Evolutionary conservation across 345 rosid genomes (phyloP).

Genomic region (Lumnitzera littorea): DNA sequence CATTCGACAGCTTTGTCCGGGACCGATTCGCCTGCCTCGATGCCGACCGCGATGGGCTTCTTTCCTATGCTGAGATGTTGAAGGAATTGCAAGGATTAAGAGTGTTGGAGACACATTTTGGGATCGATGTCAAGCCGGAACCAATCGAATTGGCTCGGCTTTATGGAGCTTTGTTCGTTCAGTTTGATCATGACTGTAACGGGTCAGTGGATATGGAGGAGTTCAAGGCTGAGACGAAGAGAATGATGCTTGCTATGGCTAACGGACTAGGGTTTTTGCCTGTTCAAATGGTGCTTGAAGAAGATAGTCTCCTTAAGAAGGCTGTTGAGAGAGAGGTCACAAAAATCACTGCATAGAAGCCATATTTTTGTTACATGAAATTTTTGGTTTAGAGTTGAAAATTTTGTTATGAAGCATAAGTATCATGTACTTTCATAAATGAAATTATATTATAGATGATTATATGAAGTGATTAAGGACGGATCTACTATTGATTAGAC

Average conservation of each 20-base stretch:
- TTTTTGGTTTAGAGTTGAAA: too few relatives aligned
- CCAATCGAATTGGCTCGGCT: slow-evolving; percentile 17
- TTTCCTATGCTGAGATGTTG: slow-evolving; percentile 35
- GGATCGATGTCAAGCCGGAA: slow-evolving; percentile 23
- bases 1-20: slow-evolving; percentile 15
- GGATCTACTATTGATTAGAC: too few relatives aligned
- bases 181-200: slow-evolving; percentile 35
- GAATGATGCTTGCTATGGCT: slow-evolving; percentile 44
- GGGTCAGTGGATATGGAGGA: slow-evolving; percentile 34
- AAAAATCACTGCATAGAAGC: neutral
- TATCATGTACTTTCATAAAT: too few relatives aligned
- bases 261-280: slow-evolving; percentile 43
- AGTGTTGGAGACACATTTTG: slow-evolving; percentile 32
- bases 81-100: slow-evolving; percentile 34
- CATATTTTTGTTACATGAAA: too few relatives aligned
- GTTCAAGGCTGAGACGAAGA: slow-evolving; percentile 36
- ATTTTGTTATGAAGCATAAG: too few relatives aligned
- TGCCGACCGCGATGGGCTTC: slow-evolving; percentile 27
- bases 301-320: slow-evolving; percentile 35
- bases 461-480: too few relatives aligned
- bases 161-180: slow-evolving; percentile 22
- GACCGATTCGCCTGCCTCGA: slow-evolving; percentile 29
- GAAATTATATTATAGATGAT: too few relatives aligned
- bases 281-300: slow-evolving; percentile 40
- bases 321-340: slow-evolving; percentile 38